Evolutionary conservation across 1,284 basidiomycete species (phyloP).

Genomic region (Lignosus rhinocerotis): DNA sequence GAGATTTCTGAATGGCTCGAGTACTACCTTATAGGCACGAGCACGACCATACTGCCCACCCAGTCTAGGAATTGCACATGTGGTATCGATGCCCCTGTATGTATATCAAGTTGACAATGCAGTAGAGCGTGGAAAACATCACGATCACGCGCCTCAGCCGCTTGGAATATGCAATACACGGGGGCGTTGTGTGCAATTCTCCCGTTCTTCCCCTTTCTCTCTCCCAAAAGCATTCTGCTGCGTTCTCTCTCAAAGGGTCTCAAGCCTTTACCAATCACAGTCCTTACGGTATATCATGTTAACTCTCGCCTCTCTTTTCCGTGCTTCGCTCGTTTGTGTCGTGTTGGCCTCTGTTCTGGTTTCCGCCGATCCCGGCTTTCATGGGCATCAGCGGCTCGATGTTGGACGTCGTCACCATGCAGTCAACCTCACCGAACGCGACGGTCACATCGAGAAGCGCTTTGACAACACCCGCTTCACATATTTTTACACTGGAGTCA

Average conservation of each 20-base stretch:
- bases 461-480: constrained; percentile 35
- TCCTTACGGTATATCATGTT: constrained; percentile 12
- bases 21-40: too few relatives aligned
- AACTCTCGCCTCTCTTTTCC: constrained; percentile 16
- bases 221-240: background rate
- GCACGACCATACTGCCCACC: too few relatives aligned
- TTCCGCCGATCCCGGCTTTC: constrained; percentile 10
- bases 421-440: constrained; percentile 11
- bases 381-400: constrained; percentile 9
- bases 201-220: too few relatives aligned
- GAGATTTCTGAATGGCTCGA: too few relatives aligned
- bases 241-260: background rate
- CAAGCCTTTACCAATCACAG: background rate
- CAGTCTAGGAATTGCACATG: too few relatives aligned
- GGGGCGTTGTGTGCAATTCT: too few relatives aligned
- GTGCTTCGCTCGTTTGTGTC: constrained; percentile 18
- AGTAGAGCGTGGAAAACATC: too few relatives aligned
- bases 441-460: constrained; percentile 22
- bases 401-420: constrained; percentile 13
- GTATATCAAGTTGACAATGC: too few relatives aligned
- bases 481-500: constrained; percentile 46
- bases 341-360: constrained; percentile 16
- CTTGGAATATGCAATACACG: too few relatives aligned
- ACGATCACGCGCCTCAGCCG: too few relatives aligned
- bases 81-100: too few relatives aligned